phyloP scores from a whole-genome alignment of 192 early-diverging fungal species.

The Podila horticola region DNA sequence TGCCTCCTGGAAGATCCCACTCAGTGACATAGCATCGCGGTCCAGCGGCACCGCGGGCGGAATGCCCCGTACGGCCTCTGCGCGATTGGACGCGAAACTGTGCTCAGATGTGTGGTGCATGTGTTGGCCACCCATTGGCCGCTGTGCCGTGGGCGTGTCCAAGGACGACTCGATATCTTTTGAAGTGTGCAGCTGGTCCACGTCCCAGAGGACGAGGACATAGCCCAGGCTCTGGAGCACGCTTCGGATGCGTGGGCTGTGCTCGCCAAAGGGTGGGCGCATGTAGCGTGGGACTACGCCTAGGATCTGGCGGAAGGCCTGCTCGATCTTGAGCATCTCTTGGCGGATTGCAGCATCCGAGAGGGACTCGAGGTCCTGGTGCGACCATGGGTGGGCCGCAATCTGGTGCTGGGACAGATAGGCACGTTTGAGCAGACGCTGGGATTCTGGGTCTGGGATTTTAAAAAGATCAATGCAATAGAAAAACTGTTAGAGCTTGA shows the following conservation, averaged over 20 bases:
- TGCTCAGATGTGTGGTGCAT: not conserved
- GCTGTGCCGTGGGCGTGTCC: not conserved
- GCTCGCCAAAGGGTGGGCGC: conserved; percentile 66
- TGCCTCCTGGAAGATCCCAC: conserved; percentile 46
- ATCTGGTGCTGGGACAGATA: conserved; percentile 66
- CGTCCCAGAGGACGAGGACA: conserved; percentile 48
- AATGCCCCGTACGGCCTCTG: conserved; percentile 38
- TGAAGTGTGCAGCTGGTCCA: conserved; percentile 30
- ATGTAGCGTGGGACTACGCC: conserved; percentile 67
- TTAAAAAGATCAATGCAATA: not conserved
- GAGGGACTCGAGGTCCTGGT: conserved; percentile 55
- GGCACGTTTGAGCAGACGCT: conserved; percentile 32
- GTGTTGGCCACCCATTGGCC: conserved; percentile 2
- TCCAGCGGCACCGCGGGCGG: conserved; percentile 12
- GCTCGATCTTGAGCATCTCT: conserved; percentile 60
- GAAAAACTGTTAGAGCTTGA: not conserved
- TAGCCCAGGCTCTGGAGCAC: conserved; percentile 31
- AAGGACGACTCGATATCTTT: not conserved
- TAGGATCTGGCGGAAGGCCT: conserved; percentile 60
- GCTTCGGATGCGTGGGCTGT: conserved; percentile 5
- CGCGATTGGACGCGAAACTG: conserved; percentile 21
- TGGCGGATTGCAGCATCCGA: conserved; percentile 55
- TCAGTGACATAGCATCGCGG: conserved; percentile 24
- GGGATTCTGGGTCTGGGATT: conserved; percentile 29
- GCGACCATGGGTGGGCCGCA: conserved; percentile 69